These are phyloP conservation scores for Trypanosoma conorhini DNA, from an alignment of 208 protist species.

Conservation along the genomic window DNA sequence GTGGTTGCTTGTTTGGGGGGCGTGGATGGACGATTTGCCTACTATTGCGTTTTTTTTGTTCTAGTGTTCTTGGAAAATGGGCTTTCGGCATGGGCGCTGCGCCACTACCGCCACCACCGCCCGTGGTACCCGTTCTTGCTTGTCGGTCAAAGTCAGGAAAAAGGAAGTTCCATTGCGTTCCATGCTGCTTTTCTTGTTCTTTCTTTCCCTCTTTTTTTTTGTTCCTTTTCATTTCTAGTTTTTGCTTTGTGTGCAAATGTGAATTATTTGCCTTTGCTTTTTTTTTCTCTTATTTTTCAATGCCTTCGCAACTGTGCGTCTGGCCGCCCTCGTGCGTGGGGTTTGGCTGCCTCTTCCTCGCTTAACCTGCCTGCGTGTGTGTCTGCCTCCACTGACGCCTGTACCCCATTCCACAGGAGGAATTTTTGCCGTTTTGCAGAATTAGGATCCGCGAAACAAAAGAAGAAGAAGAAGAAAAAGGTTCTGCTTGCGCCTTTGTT, in stretches of 20 bases:
- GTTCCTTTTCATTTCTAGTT: slow-evolving; percentile 9
- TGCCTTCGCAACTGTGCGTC: too few species aligned
- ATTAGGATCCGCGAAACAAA: background rate
- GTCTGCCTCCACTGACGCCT: background rate
- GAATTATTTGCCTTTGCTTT: too few species aligned
- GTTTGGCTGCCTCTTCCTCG: slow-evolving; percentile 14
- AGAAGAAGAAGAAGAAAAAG: background rate
- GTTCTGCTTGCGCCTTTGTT: background rate
- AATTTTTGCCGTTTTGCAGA: background rate
- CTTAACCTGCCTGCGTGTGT: background rate
- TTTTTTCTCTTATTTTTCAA: too few species aligned
- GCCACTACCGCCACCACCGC: background rate
- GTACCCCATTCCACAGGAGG: background rate
- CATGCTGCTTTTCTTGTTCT: slow-evolving; percentile 13
- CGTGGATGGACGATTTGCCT: too few species aligned
- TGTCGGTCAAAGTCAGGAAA: background rate
- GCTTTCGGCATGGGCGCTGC: background rate
- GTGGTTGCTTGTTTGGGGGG: background rate
- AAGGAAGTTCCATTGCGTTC: background rate
- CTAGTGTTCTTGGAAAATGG: background rate
- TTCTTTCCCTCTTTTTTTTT: slow-evolving; percentile 20
- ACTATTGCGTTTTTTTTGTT: background rate
- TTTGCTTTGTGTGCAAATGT: too few species aligned
- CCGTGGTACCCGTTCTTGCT: background rate
- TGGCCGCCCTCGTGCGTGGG: too few species aligned